Percentiles rank a stretch among this genome's conserved stretches.
These are phyloP conservation scores for Monosporozyma aerobia DNA, from an alignment of 805 yeast species.

Conservation along the genomic window DNA sequence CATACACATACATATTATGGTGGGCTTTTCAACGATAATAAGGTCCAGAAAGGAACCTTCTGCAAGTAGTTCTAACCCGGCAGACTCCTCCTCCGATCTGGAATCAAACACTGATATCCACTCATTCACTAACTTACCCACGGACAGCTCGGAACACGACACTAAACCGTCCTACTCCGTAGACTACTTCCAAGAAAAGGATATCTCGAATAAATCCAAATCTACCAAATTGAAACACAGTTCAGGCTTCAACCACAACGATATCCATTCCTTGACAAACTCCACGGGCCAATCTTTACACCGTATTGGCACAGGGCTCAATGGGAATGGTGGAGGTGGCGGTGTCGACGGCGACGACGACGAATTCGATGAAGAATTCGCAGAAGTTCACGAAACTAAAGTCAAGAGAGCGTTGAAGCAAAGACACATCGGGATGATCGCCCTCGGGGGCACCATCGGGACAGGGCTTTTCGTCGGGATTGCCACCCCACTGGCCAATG, in stretches of 20 bases:
- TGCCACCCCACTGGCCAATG: slow-evolving; percentile 40
- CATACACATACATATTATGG: slow-evolving; percentile 3
- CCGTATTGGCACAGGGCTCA: slow-evolving; percentile 6
- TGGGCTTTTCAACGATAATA: slow-evolving; percentile 6
- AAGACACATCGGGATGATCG: slow-evolving; percentile 62
- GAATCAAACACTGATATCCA: slow-evolving; percentile 3
- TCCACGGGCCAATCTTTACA: slow-evolving; percentile 5
- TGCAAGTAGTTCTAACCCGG: background rate
- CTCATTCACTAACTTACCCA: background rate
- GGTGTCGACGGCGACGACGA: slow-evolving; percentile 7
- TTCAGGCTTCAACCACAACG: background rate
- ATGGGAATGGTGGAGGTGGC: slow-evolving; percentile 13
- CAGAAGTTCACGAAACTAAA: slow-evolving; percentile 31
- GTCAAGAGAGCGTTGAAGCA: slow-evolving; percentile 51
- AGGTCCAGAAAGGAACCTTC: slow-evolving; percentile 4
- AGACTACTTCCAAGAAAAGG: background rate
- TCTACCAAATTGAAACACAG: background rate
- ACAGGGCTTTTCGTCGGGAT: slow-evolving; percentile 62
- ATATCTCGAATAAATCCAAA: slow-evolving; percentile 1
- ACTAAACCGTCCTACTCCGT: slow-evolving; percentile 3
- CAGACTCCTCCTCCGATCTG: background rate
- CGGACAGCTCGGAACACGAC: slow-evolving; percentile 1
- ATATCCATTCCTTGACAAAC: slow-evolving; percentile 5
- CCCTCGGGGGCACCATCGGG: slow-evolving; percentile 67
- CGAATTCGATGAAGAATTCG: slow-evolving; percentile 17